These are phyloP conservation scores for Oenanthe sinensis DNA, from an alignment of 129 eudicot genomes.

Conservation along the genomic window DNA sequence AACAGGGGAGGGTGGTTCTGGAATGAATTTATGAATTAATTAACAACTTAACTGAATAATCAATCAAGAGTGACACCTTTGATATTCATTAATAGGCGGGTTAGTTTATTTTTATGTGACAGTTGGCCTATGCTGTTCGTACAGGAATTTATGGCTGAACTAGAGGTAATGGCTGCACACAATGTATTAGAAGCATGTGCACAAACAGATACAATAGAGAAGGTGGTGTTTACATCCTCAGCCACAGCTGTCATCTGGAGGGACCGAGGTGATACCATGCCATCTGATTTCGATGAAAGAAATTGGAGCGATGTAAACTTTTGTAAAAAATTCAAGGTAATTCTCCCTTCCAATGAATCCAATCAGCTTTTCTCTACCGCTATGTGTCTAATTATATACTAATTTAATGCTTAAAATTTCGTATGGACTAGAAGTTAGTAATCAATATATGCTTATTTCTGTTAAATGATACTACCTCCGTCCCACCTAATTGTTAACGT, in stretches of 20 bases:
- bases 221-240: constrained; percentile 69
- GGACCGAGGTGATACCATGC: constrained; percentile 30
- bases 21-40: background rate
- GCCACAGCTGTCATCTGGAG: constrained; percentile 64
- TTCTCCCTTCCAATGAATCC: background rate
- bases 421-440: background rate
- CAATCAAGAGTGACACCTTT: background rate
- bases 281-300: constrained; percentile 53
- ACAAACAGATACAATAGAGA: constrained; percentile 63
- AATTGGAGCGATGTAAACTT: constrained; percentile 70
- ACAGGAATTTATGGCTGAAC: constrained; percentile 67
- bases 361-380: background rate
- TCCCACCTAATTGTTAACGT: too few relatives aligned
- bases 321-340: constrained; percentile 77
- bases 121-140: background rate
- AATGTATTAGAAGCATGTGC: constrained; percentile 89
- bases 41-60: background rate
- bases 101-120: background rate
- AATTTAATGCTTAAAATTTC: background rate
- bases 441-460: background rate
- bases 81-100: background rate
- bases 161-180: constrained; percentile 83
- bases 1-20: background rate
- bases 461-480: too few relatives aligned
- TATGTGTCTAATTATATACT: background rate